Percentiles rank a stretch among this genome's conserved stretches.
Conservation (phyloP, 2,329 filamentous ascomycete species). For the Volutella citrinella region DNA sequence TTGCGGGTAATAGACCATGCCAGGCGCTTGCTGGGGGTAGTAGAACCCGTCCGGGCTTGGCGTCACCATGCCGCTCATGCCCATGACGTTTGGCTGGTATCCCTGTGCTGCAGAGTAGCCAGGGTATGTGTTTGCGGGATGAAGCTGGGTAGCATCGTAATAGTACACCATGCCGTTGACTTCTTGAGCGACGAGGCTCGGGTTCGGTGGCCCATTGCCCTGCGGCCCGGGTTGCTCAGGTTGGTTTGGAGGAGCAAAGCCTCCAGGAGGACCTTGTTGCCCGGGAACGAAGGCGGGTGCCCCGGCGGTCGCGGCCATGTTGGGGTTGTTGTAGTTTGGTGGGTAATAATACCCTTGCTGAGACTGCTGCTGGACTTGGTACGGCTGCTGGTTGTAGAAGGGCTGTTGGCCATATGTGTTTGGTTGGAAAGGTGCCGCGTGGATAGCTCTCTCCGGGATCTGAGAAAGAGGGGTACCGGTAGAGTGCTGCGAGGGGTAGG, state of each 20-base stretch:
- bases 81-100: constrained; percentile 58
- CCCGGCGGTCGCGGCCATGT: constrained; percentile 47
- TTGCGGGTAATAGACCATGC: constrained; percentile 61
- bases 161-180: constrained; percentile 97
- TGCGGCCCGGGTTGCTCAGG: constrained; percentile 34
- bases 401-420: constrained; percentile 59
- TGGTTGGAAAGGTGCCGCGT: constrained; percentile 86
- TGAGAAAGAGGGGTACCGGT: constrained; percentile 82
- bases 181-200: constrained; percentile 72
- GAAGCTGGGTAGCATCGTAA: constrained; percentile 74
- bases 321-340: constrained; percentile 45
- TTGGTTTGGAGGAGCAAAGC: constrained; percentile 42
- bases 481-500: constrained; percentile 68
- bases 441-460: constrained; percentile 88
- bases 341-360: constrained; percentile 69
- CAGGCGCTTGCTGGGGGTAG: constrained; percentile 54
- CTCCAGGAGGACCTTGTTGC: constrained; percentile 43
- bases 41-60: constrained; percentile 68
- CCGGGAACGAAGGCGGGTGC: constrained; percentile 58
- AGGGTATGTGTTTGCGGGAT: constrained; percentile 48
- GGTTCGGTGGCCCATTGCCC: constrained; percentile 25
- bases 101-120: constrained; percentile 46
- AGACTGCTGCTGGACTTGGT: constrained; percentile 34
- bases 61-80: constrained; percentile 80
- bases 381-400: constrained; percentile 53